Conservation (phyloP, 2,329 filamentous ascomycete species). For the Akanthomyces muscarius region DNA sequence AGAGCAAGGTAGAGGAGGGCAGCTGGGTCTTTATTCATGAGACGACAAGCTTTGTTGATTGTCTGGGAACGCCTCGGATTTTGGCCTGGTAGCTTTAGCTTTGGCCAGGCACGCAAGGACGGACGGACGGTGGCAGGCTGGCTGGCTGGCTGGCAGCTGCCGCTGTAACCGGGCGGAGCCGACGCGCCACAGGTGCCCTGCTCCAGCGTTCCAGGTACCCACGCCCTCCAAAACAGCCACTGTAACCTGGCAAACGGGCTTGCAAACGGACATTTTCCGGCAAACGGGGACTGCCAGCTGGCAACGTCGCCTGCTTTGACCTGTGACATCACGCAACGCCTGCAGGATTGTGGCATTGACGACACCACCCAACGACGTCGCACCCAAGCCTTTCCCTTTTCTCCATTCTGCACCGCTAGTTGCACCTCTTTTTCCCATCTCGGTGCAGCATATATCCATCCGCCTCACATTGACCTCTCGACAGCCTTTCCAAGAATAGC, state of each 20-base stretch:
- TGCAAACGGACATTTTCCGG: not conserved
- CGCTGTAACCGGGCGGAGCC: slow-evolving; percentile 12
- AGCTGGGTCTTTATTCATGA: slow-evolving; percentile 10
- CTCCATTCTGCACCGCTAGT: slow-evolving; percentile 1
- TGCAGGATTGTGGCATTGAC: not conserved
- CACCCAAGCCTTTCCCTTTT: not conserved
- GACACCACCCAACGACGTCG: not conserved
- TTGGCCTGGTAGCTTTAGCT: not conserved
- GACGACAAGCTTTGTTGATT: not conserved
- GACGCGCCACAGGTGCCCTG: not conserved
- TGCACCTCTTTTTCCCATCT: slow-evolving; percentile 6
- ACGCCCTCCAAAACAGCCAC: not conserved
- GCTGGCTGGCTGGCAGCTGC: not conserved
- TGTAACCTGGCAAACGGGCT: not conserved
- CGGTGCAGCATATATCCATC: not conserved
- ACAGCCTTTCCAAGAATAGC: slow-evolving; percentile 6
- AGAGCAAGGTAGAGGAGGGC: not conserved
- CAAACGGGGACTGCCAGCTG: not conserved
- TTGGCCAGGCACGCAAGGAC: not conserved
- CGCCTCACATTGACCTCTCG: not conserved
- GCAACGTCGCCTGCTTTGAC: not conserved
- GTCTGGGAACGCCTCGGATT: not conserved
- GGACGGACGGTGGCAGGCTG: too few species aligned
- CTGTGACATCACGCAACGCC: slow-evolving; percentile 5
- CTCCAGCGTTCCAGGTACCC: not conserved